Percentiles rank a stretch among this genome's conserved stretches.
These are phyloP conservation scores for Saccharomycopsis phalli DNA, from an alignment of 1,139 yeast genomes.

Conservation along the genomic window DNA sequence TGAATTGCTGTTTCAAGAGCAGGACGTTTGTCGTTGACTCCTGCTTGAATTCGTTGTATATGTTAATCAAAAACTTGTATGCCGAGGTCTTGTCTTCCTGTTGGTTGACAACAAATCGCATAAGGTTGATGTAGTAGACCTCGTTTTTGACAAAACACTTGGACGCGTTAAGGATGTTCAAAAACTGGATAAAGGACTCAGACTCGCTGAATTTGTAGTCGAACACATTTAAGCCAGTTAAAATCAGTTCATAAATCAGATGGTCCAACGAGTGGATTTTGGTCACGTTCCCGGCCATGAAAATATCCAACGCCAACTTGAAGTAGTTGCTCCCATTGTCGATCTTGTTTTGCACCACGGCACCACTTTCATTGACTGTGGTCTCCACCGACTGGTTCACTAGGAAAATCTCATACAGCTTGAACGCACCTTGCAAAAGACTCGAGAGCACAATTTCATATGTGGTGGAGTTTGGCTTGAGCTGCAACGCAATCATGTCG, in stretches of 20 bases:
- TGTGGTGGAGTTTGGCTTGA: slow-evolving; percentile 39
- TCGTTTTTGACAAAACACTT: slow-evolving; percentile 8
- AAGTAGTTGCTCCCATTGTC: slow-evolving; percentile 40
- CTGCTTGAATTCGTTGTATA: slow-evolving; percentile 15
- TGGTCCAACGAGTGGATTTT: slow-evolving; percentile 21
- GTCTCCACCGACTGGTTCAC: slow-evolving; percentile 20
- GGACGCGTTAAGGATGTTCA: slow-evolving; percentile 7
- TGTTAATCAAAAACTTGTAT: slow-evolving; percentile 6
- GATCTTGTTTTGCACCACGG: slow-evolving; percentile 23
- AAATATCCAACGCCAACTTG: slow-evolving; percentile 41
- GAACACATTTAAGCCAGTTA: slow-evolving; percentile 20
- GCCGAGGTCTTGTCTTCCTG: not conserved
- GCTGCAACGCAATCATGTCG: slow-evolving; percentile 32
- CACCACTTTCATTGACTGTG: slow-evolving; percentile 15
- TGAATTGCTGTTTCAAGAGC: slow-evolving; percentile 27
- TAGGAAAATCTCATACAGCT: slow-evolving; percentile 23
- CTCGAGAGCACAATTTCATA: slow-evolving; percentile 36
- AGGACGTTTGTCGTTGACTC: slow-evolving; percentile 8
- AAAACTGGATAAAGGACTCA: slow-evolving; percentile 11
- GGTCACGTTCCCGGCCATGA: slow-evolving; percentile 29
- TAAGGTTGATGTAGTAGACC: slow-evolving; percentile 15
- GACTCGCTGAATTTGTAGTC: slow-evolving; percentile 13
- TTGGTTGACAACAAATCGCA: slow-evolving; percentile 12
- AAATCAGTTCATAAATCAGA: slow-evolving; percentile 24
- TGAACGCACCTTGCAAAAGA: slow-evolving; percentile 35